Evolutionary conservation across 305 asterid species (phyloP).

Genomic region (Fraxinus dipetala): DNA sequence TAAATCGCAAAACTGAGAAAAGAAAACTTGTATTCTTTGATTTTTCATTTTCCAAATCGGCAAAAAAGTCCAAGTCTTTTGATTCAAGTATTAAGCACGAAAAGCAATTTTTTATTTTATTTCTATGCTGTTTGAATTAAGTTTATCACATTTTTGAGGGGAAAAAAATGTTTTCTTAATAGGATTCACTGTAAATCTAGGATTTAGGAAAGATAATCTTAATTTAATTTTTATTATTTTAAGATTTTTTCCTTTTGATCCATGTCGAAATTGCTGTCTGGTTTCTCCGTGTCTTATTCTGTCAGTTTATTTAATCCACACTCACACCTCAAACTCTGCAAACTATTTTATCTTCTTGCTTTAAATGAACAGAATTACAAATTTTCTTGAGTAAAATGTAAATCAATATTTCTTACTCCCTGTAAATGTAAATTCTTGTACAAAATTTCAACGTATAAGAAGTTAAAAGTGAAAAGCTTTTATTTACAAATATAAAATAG

Average conservation of each 20-base stretch:
- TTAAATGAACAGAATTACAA: neutral
- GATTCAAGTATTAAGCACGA: neutral
- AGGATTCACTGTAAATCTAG: neutral
- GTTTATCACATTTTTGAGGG: neutral
- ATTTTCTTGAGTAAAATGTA: neutral
- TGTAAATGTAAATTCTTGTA: neutral
- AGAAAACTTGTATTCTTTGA: neutral
- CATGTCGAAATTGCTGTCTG: neutral
- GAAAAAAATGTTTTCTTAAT: neutral
- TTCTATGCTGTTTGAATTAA: neutral
- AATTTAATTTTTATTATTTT: neutral
- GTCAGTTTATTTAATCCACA: neutral
- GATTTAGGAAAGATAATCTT: neutral
- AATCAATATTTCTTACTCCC: neutral
- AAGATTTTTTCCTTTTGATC: neutral
- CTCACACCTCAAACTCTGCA: neutral
- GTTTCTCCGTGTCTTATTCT: neutral
- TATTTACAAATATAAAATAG: conserved; percentile 30
- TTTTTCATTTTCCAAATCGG: neutral
- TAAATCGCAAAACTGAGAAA: neutral
- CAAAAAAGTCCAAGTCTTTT: neutral
- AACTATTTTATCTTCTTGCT: neutral
- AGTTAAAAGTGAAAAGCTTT: conserved; percentile 13
- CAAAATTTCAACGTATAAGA: neutral
- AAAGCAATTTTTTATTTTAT: neutral